Evolutionary conservation across 2,329 filamentous ascomycete genomes (phyloP), one percentile per base, ranked within the genome.

Genomic region (Neonectria punicea): DNA sequence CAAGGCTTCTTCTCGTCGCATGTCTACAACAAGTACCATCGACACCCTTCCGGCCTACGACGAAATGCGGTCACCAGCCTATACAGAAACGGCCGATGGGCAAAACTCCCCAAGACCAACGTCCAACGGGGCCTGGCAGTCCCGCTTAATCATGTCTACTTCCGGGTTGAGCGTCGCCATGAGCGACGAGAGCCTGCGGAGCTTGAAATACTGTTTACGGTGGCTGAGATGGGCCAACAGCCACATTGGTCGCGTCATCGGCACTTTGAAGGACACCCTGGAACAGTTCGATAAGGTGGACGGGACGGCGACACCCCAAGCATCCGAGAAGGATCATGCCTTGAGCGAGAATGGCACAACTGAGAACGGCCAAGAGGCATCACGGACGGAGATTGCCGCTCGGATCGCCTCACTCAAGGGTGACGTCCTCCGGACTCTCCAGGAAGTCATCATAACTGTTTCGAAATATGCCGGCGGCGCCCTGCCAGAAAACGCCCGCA

Each of bases 391-490:
- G 66, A 80, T 90, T 18, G 85, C 84, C 4, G 86, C 88, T 53
- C 86, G 86, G 59, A 93, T 98, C 51, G 88, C 90, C 13, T 84
- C 83, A 1, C 82, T 93, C 50, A 90, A 89, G 72, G 83, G 84
- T 5, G 92, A 94, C 63, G 88, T 96, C 2, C 87, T 97, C 67
- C 90, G 91, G 71, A 92, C 90, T 0, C 85, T 98, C 13, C 93
- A 94, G 70, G 89, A 90, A 58, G 93, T 94, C 32, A 92, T 97
- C 43, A 89, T 92, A 67, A 91, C 92, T 6, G 93, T 99, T 0
- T 97, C 93, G 61, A 93, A 91, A 70, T 97, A 97, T 73, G 92
- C 94, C 0, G 94, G 94, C n/a, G 93, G 93, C 43, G 93, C 94
- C 1, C 83, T 99, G 2, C 95, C 96, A 0, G 93, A 96, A 59